phyloP scores from a whole-genome alignment of 116 monocot genomes.

The Dioscorea cayenensis region DNA sequence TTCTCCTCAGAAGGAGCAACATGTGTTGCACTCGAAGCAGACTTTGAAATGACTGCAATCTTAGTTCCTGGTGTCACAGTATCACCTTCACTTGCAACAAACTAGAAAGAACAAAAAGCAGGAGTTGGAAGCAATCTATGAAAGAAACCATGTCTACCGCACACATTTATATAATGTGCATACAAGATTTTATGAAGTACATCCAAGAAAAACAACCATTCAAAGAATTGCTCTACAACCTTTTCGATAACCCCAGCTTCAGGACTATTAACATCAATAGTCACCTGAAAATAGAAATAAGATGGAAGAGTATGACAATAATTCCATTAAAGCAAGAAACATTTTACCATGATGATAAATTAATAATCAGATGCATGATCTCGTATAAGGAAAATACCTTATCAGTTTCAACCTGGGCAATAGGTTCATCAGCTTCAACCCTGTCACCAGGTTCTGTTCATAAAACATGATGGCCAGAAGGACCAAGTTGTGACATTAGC shows the following conservation, averaged over 20 bases:
- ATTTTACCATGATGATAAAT: neutral
- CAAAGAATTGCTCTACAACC: constrained; percentile 25
- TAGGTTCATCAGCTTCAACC: constrained; percentile 78
- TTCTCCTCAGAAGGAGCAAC: constrained; percentile 63
- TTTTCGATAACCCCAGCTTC: constrained; percentile 86
- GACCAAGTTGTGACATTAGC: neutral
- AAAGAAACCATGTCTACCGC: neutral
- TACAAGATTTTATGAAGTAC: neutral
- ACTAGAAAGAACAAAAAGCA: constrained; percentile 21
- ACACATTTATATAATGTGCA: neutral
- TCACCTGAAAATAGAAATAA: constrained; percentile 47
- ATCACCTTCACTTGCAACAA: constrained; percentile 67
- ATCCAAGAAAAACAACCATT: neutral
- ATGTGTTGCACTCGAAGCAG: constrained; percentile 45
- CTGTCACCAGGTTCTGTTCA: constrained; percentile 86
- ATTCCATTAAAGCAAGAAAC: neutral
- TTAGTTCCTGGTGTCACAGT: constrained; percentile 75
- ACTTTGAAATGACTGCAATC: constrained; percentile 67
- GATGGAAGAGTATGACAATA: neutral
- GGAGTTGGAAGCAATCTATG: neutral
- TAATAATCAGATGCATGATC: neutral
- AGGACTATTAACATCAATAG: constrained; percentile 90
- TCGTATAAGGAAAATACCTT: constrained; percentile 42
- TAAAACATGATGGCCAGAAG: neutral
- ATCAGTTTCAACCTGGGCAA: constrained; percentile 98